Evolutionary conservation across 768 basidiomycete genomes (phyloP), one percentile per base, ranked within the genome.

Genomic region (Suillus weaverae): DNA sequence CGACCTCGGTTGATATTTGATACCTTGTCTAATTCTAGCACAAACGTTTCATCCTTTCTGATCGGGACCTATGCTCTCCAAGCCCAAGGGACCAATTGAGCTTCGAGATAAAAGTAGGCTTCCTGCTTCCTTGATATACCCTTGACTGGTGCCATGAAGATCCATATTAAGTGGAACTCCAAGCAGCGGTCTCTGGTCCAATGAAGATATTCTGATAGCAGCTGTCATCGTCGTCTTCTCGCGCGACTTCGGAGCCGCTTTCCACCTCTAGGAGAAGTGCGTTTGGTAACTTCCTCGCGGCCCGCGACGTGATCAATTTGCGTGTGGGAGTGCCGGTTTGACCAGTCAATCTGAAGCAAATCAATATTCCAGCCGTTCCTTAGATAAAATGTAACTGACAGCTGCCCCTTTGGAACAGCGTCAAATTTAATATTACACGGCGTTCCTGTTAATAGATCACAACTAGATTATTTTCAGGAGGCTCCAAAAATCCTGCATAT

Each of bases 391-490:
- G 26, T 20, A 20, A 13, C 43, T 13, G 22, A 36, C 36, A 32
- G 63, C 32, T 62, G 33, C 57, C 60, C 60, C 62, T 32, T 41
- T 59, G 41, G 55, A 36, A 66, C 30, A 61, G 54, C 46, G 61
- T 64, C 61, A 65, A 72, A 55, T 33, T 59, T 39, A 62, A 64
- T 39, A 66, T 63, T 55, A 62, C 50, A 20, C 3, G 36, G 14
- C 55, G 16, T 62, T 10, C 48, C 32, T 60, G 48, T 67, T 16
- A 46, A 46, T 46, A 22, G 16, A 54, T 44, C 56, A 59, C 43
- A 9, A 44, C 43, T n/a, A 64, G 11, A 32, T 32, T 35, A 36
- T 41, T 66, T 65, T 62, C 64, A 60, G 44, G 22, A 50, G 20
- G 41, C 7, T 22, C 1, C 3, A 39, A 43, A 36, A 50, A 64